A percentile compares a stretch with the other conserved stretches of the same genome.
Evolutionary conservation across 2,329 filamentous ascomycete species (phyloP).

Genomic region (Endocalyx cinctus): DNA sequence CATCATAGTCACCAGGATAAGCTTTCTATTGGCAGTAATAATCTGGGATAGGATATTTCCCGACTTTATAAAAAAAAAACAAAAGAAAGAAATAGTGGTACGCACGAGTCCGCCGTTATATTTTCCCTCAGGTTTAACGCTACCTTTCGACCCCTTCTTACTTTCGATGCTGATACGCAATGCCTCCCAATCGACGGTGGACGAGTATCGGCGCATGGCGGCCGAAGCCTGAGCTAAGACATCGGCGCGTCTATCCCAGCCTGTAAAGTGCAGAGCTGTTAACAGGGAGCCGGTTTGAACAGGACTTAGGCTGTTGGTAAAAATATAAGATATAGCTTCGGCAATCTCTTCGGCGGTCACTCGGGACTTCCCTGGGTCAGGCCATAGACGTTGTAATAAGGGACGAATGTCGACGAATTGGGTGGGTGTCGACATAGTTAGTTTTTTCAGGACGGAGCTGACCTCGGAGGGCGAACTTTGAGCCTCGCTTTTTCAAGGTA

Average conservation of each 20-base stretch:
- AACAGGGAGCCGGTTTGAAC: conserved; percentile 83
- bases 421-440: no score
- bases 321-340: conserved; percentile 84
- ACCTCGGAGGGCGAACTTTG: no score
- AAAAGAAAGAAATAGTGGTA: conserved; percentile 10
- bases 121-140: no score
- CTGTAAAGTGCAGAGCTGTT: conserved; percentile 88
- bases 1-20: background rate
- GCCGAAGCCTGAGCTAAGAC: conserved; percentile 81
- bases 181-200: conserved; percentile 68
- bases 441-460: no score
- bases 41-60: no score
- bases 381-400: conserved; percentile 70
- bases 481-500: no score
- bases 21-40: no score
- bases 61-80: background rate
- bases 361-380: conserved; percentile 37
- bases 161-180: no score
- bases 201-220: conserved; percentile 78
- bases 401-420: conserved; percentile 63
- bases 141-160: no score
- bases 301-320: conserved; percentile 82
- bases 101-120: conserved; percentile 82
- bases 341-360: conserved; percentile 80
- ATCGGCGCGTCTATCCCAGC: conserved; percentile 75